Evolutionary conservation across 1,284 basidiomycete species (phyloP).

Genomic region (Moniliophthora roreri): DNA sequence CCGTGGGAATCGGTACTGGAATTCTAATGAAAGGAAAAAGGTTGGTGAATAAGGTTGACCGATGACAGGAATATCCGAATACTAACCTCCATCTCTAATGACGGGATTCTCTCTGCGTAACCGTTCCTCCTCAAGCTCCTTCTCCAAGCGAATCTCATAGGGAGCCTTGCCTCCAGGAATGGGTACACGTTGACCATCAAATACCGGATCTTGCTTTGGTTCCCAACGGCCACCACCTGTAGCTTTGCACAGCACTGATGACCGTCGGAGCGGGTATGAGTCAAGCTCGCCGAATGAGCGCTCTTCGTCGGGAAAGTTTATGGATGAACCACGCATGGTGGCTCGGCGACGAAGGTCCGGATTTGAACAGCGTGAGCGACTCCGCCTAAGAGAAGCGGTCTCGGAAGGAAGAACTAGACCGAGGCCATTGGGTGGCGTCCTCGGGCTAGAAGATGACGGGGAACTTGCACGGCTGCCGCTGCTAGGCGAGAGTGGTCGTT

Average conservation of each 20-base stretch:
- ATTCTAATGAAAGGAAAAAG: constrained; percentile 34
- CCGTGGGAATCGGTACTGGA: constrained; percentile 59
- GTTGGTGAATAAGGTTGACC: neutral
- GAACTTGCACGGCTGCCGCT: constrained; percentile 27
- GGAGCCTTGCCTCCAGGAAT: constrained; percentile 60
- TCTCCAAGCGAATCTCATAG: constrained; percentile 67
- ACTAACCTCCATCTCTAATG: constrained; percentile 57
- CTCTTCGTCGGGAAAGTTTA: constrained; percentile 32
- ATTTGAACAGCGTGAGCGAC: constrained; percentile 22
- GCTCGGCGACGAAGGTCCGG: constrained; percentile 21
- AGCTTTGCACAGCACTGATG: constrained; percentile 68
- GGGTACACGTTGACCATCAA: constrained; percentile 50
- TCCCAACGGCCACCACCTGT: constrained; percentile 75
- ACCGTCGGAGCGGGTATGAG: constrained; percentile 65
- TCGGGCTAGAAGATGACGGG: constrained; percentile 13
- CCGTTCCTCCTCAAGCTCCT: constrained; percentile 52
- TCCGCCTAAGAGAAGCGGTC: constrained; percentile 21
- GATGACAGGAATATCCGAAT: neutral
- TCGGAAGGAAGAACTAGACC: neutral
- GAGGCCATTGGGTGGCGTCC: constrained; percentile 9
- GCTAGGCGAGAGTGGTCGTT: constrained; percentile 29
- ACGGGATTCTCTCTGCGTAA: constrained; percentile 55
- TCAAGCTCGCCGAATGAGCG: constrained; percentile 61
- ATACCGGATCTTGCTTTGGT: constrained; percentile 51
- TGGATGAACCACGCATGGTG: constrained; percentile 28